phyloP scores from a whole-genome alignment of 139 green algal species.

The Mesotaenium endlicherianum region DNA sequence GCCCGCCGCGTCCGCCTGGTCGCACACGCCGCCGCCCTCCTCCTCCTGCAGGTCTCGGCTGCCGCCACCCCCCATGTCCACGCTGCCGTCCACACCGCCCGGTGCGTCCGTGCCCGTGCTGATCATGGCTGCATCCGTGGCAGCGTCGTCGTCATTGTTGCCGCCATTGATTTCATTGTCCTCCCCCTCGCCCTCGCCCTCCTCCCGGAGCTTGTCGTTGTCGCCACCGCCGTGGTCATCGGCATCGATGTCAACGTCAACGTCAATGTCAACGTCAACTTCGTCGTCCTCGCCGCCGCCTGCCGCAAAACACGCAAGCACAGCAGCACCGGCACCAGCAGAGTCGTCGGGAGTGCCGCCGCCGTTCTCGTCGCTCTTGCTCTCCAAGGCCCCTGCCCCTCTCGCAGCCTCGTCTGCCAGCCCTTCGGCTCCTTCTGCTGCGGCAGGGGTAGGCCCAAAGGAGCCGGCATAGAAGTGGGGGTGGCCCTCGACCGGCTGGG shows the following conservation, averaged over 20 bases:
- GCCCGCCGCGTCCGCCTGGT: not conserved
- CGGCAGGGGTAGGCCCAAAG: too few relatives aligned
- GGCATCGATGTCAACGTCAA: too few relatives aligned
- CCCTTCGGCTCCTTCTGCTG: too few relatives aligned
- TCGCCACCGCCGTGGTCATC: too few relatives aligned
- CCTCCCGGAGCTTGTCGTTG: not conserved
- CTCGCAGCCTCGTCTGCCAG: too few relatives aligned
- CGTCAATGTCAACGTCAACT: too few relatives aligned
- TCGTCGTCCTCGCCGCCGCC: too few relatives aligned
- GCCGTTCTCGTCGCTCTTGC: conserved; percentile 9
- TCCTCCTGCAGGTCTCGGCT: not conserved
- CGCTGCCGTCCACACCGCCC: conserved; percentile 1
- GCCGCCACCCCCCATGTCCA: conserved; percentile 16
- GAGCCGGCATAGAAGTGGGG: too few relatives aligned
- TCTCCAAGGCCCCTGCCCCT: too few relatives aligned
- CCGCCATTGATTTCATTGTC: too few relatives aligned
- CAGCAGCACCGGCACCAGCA: not conserved
- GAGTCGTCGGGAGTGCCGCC: not conserved
- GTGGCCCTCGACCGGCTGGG: too few relatives aligned
- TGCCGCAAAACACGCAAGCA: too few relatives aligned
- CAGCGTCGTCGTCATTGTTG: not conserved
- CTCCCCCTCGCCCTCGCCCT: not conserved
- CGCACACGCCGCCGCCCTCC: not conserved
- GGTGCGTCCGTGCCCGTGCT: conserved; percentile 18
- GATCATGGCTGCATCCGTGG: conserved; percentile 30